These are phyloP conservation scores for Nothophaeocryptopus gaeumannii DNA, from an alignment of 2,329 filamentous ascomycete species.

Conservation along the genomic window DNA sequence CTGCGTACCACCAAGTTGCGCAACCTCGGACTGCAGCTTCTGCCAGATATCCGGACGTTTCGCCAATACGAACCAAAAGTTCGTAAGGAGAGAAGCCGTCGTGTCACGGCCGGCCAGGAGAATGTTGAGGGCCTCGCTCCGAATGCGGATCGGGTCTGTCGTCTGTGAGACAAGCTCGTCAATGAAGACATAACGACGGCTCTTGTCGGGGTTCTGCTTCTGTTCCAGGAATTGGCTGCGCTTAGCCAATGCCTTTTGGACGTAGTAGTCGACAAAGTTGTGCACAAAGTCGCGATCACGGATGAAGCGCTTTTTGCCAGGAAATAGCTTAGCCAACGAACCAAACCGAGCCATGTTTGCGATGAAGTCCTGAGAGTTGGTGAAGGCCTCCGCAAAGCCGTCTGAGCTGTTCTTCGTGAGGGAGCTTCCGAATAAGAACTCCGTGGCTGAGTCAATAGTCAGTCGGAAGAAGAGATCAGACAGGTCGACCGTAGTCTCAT, in stretches of 20 bases:
- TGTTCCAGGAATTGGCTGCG: conserved; percentile 32
- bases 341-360: conserved; percentile 28
- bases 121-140: conserved; percentile 51
- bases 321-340: conserved; percentile 21
- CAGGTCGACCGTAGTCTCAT: conserved; percentile 56
- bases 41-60: conserved; percentile 32
- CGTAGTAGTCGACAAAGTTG: conserved; percentile 51
- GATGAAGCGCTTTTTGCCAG: conserved; percentile 37
- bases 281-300: conserved; percentile 42
- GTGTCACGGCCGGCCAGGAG: conserved; percentile 55
- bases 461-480: conserved; percentile 63
- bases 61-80: conserved; percentile 40
- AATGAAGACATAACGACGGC: conserved; percentile 48
- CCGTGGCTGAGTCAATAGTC: conserved; percentile 65
- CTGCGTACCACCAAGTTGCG: conserved; percentile 21
- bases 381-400: conserved; percentile 37
- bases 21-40: conserved; percentile 32
- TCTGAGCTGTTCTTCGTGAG: conserved; percentile 25
- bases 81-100: conserved; percentile 51
- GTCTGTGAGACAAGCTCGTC: conserved; percentile 48
- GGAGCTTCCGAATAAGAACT: conserved; percentile 61
- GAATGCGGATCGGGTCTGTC: conserved; percentile 47
- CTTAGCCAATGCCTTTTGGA: conserved; percentile 42
- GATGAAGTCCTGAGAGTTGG: conserved; percentile 30
- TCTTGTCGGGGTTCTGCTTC: conserved; percentile 33